Conservation (phyloP, 495 filamentous ascomycete species). For the Penicillium atrosanguineum region DNA sequence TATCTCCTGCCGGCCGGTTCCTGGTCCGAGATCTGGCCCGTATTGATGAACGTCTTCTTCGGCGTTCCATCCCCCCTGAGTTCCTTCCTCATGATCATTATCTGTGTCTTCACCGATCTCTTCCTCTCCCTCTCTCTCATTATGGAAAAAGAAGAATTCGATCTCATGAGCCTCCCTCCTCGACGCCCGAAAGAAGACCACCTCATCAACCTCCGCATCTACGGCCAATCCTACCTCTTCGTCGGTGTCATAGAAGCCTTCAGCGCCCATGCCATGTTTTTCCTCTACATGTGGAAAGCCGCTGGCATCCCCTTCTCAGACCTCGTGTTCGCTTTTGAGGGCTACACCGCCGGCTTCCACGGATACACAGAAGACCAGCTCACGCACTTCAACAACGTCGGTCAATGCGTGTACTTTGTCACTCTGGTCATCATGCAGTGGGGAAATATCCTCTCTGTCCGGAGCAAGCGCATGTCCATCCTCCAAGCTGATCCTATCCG, state of each 20-base stretch:
- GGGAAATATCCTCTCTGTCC: constrained; percentile 49
- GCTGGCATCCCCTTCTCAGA: constrained; percentile 43
- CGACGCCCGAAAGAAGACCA: constrained; percentile 61
- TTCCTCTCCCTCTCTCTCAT: constrained; percentile 61
- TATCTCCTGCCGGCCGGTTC: constrained; percentile 64
- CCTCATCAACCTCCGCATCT: constrained; percentile 50
- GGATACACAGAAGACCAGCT: constrained; percentile 44
- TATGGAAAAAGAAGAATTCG: constrained; percentile 69
- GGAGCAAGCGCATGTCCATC: constrained; percentile 49
- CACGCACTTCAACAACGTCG: constrained; percentile 45
- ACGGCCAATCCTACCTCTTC: constrained; percentile 51
- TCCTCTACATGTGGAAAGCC: constrained; percentile 46
- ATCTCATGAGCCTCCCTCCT: constrained; percentile 62
- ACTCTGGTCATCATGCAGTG: constrained; percentile 61
- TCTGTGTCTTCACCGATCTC: constrained; percentile 66
- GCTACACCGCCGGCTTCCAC: constrained; percentile 46
- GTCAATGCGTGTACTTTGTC: constrained; percentile 68
- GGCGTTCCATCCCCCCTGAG: constrained; percentile 66
- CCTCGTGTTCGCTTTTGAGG: constrained; percentile 48
- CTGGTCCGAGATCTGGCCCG: constrained; percentile 75
- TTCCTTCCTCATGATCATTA: constrained; percentile 70
- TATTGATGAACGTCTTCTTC: constrained; percentile 69
- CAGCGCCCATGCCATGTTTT: constrained; percentile 51
- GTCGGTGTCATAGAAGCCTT: constrained; percentile 49
- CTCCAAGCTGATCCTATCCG: constrained; percentile 52